A percentile compares a stretch with the other conserved stretches of the same genome.
Conservation (phyloP, 2,329 filamentous ascomycete species). For the Ramichloridium luteum region DNA sequence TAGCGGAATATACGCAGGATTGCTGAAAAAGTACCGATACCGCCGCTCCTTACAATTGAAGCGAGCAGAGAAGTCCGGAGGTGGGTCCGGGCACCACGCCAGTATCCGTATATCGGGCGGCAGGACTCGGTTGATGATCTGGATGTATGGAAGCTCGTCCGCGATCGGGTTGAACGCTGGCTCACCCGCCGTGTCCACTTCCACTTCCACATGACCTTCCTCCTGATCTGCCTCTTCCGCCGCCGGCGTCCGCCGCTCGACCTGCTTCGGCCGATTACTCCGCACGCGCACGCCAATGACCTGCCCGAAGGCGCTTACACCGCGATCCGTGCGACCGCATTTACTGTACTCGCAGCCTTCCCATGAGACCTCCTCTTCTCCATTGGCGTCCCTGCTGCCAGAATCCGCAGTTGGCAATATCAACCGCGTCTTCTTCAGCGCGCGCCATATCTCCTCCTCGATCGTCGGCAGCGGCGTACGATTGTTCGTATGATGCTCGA, state of each 20-base stretch:
- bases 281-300: slow-evolving; percentile 75
- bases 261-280: slow-evolving; percentile 54
- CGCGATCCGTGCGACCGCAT: slow-evolving; percentile 82
- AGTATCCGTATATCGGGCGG: slow-evolving; percentile 81
- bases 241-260: slow-evolving; percentile 7
- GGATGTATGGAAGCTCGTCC: slow-evolving; percentile 76
- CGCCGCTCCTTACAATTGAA: slow-evolving; percentile 85
- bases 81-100: slow-evolving; percentile 81
- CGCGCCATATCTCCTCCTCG: slow-evolving; percentile 90
- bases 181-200: slow-evolving; percentile 1
- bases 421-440: slow-evolving; percentile 65
- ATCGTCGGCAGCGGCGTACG: slow-evolving; percentile 62
- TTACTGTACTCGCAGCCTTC: slow-evolving; percentile 84
- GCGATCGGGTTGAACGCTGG: slow-evolving; percentile 50
- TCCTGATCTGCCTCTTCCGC: slow-evolving; percentile 8
- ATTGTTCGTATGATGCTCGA: slow-evolving; percentile 70
- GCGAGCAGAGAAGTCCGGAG: slow-evolving; percentile 70
- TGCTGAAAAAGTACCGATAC: slow-evolving; percentile 97
- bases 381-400: slow-evolving; percentile 15
- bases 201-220: slow-evolving; percentile 4
- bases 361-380: slow-evolving; percentile 57
- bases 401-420: slow-evolving; percentile 52
- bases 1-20: slow-evolving; percentile 70
- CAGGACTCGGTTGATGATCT: slow-evolving; percentile 73
- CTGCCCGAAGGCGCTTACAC: slow-evolving; percentile 94